Base-by-base conservation (phyloP, 208 protist species). In the Angomonas deanei region DNA sequence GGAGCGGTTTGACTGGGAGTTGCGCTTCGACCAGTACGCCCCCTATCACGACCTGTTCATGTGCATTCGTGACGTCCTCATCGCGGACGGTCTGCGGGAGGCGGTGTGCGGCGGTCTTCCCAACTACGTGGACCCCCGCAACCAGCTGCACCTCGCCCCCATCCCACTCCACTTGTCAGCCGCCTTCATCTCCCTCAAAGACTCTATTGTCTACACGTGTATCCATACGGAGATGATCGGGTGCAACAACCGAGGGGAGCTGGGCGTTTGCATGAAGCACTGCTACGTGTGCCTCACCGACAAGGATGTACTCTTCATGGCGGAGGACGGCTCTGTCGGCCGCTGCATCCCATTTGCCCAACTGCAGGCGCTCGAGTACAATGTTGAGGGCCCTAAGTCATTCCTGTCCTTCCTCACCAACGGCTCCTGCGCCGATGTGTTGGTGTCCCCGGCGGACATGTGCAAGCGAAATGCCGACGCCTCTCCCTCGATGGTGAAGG, bases 191-290 rank as follows among this genome's bases (percentile, higher is more conserved):
- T 33, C 66, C 2, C 55, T 87, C 8, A 50, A 49, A 27, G 34
- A 66, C 23, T 26, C 67, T 3, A 70, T 87, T 3, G 57, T 87
- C 24, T 87, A 81, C 71, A 71, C 62, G 5, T 84, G 72, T 47
- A 19, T 68, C 5, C 80, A 76, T 42, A 74, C 74, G 27, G 64
- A 64, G 11, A 61, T 87, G n/a, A 64, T 77, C n/a, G 77, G 71
- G 26, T 70, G 64, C 38, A 46, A 39, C 60, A 26, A 48, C n/a
- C 24, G 48, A n/a, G 76, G 76, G 23, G 27, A 23, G 26, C 46
- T 78, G 1, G 60, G 69, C 27, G 42, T 68, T n/a, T 67, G 52
- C 57, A 65, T 74, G 59, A 63, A 61, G 13, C 67, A 68, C 67
- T 66, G 59, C 28, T 82, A 75, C 53, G 39, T 78, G 17, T 78